Evolutionary conservation across 257 asterid genomes (phyloP), one percentile per base, ranked within the genome.

Genomic region (Solanum chmielewskii): DNA sequence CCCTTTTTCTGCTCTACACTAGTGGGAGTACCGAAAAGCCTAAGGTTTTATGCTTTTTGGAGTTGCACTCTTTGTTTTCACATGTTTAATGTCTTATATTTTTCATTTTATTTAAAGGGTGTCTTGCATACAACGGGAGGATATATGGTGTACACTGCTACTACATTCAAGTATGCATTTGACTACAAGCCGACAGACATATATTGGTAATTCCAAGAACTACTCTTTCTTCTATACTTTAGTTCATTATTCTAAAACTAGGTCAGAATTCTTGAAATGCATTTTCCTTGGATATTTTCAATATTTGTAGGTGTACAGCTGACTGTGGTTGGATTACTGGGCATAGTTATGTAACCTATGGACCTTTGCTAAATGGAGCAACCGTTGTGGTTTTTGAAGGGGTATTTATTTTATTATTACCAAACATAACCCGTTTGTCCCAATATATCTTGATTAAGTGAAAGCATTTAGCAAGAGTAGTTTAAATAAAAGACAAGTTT

Each of bases 261-360:
- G 84, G 81, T 86, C 84, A 56, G 39, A 68, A 39, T 76, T 91
- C 83, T 86, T 90, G 85, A 88, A 85, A 82, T 75, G 87, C 83
- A 27, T 86, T 33, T 77, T 64, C 15, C 70, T 33, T 71, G 68
- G 41, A 29, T 35, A 29, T 49, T 75, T 33, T 90, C 77, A 71
- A 60, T 87, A 90, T 87, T 85, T 88, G 76, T 87, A 97, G 99
- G 99, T 97, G 99, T 91, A 97, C 99, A 81, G 99, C 99, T 90
- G 99, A 97, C 92, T 97, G 99, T 90, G 99, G 99, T 84, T 95
- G 99, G 99, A 95, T 97, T 86, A 95, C 99, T 88, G 99, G 99
- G 85, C 99, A 97, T 90, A 97, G 99, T 92, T 97, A 97, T 88
- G 98, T 97, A 91, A 96, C 99, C 47, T 97, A 97, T 90, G 99